These are phyloP conservation scores for Beta vulgaris DNA, from an alignment of 148 eudicot species.

Conservation along the genomic window DNA sequence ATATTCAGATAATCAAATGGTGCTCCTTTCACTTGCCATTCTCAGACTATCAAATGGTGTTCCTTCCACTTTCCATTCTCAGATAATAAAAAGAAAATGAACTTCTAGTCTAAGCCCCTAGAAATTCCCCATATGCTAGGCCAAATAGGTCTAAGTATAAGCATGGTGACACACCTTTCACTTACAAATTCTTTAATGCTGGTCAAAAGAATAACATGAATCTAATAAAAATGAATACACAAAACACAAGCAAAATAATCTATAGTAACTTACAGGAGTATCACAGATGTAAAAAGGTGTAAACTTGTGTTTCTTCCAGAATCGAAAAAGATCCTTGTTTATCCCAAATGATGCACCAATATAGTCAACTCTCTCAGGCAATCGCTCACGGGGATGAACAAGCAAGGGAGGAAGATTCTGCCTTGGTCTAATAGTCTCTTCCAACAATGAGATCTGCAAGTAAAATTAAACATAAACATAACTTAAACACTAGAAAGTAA, in stretches of 20 bases:
- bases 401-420: conserved; percentile 62
- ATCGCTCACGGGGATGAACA: conserved; percentile 47
- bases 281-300: conserved; percentile 56
- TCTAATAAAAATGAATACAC: neutral
- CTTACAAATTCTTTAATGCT: neutral
- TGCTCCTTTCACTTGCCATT: neutral
- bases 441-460: conserved; percentile 53
- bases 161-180: neutral
- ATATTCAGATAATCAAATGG: neutral
- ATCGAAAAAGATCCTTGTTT: conserved; percentile 55
- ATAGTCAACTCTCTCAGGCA: conserved; percentile 59
- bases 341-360: conserved; percentile 70
- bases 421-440: conserved; percentile 59
- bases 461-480: too few relatives aligned
- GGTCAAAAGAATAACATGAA: neutral
- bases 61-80: neutral
- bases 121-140: neutral
- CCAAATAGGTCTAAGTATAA: neutral
- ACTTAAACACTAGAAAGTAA: too few relatives aligned
- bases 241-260: neutral
- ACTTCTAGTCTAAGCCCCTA: neutral
- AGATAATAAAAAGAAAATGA: neutral
- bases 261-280: conserved; percentile 43
- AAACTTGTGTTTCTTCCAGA: conserved; percentile 64
- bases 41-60: neutral